Base-by-base conservation (phyloP, 371 early-diverging fungal species). In the Mucor mucedo region DNA sequence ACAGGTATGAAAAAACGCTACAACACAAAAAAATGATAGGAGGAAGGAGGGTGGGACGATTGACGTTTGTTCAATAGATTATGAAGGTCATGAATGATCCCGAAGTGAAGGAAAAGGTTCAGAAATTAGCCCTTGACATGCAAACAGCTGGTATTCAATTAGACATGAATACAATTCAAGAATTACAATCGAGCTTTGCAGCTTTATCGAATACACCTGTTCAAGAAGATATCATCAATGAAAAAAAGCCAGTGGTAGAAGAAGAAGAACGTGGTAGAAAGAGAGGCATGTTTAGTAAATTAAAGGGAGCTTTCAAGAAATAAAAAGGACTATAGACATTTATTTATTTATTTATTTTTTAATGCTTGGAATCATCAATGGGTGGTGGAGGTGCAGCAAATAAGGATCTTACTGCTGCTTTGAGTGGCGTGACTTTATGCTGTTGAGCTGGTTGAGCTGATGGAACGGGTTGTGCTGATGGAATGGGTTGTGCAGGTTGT, bases 71-170 rank as follows among this genome's bases (percentile, higher is more conserved):
- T n/a, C 27, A 44, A 6, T 58, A 71, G 72, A 56, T 78, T 3
- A 66, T 80, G 64, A 75, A 77, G 41, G 65, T 80, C 39, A 77
- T 80, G 80, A 69, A 66, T 32, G 80, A 80, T 63, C 72, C 73
- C 8, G 77, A 77, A 52, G 61, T 77, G 45, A 66, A 66, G 32
- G 70, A 65, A 47, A 63, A 60, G 5, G 70, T 73, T 3, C 48
- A 62, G 39, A 57, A 66, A 16, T 52, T 80, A 3, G 70, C 68
- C 10, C 66, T 72, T 52, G 73, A 69, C 28, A 73, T 80, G 73
- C 69, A 71, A 21, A 70, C 68, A 14, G 80, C 80, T 11, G 78
- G 78, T 13, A 77, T 80, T 35, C 73, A 71, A 42, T 50, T 77
- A 27, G 80, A 80, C 45, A 73, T 80, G 76, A 53, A 56, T 21